Base-by-base conservation (phyloP, 2,329 filamentous ascomycete genomes). In the Fusarium nanum region DNA sequence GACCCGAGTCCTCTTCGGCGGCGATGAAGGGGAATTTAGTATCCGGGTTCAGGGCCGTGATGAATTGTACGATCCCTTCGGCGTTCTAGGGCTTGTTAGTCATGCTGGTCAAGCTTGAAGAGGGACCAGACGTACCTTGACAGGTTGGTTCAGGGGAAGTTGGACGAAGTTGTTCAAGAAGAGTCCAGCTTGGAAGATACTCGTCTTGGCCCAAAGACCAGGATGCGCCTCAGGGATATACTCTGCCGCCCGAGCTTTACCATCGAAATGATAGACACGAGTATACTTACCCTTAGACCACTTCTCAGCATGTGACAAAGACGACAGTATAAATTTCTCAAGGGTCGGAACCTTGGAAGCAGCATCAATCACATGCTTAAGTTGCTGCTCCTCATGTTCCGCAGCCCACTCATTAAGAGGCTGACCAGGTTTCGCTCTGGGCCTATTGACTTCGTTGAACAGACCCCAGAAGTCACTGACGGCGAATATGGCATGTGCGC, bases 201-300 rank as follows among this genome's bases (percentile, higher is more conserved):
- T 76, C 4, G 73, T 75, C 59, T 73, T 76, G 20, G 49, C 41
- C 73, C 65, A 73, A 1, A 76, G 60, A 7, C 57, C 60, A 3
- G 73, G 73, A 1, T 74, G 55, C 2, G 18, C 60, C 7, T 58
- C 40, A 7, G 53, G 58, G 0, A 40, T 67, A 48, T 82, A 82
- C 4, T 75, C 68, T 4, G 70, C 75, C 7, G 74, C 77, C 1
- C 72, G 71, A 7, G 79, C 81, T 65, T 84, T 84, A 14, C 76
- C 72, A 42, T 83, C 80, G 58, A 82, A 83, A 67, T 84, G 81
- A 49, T 80, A 79, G 1, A 83, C 79, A 16, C 76, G 71, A 5
- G 58, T 78, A 57, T 83, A 83, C 64, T 82, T 81, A 0, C 83
- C 83, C 12, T 70, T 71, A n/a, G 78, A 81, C 74, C 76, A 78